A percentile compares a stretch with the other conserved stretches of the same genome.
These are phyloP conservation scores for Russula sp. DNA, from an alignment of 768 basidiomycete genomes.

Conservation along the genomic window DNA sequence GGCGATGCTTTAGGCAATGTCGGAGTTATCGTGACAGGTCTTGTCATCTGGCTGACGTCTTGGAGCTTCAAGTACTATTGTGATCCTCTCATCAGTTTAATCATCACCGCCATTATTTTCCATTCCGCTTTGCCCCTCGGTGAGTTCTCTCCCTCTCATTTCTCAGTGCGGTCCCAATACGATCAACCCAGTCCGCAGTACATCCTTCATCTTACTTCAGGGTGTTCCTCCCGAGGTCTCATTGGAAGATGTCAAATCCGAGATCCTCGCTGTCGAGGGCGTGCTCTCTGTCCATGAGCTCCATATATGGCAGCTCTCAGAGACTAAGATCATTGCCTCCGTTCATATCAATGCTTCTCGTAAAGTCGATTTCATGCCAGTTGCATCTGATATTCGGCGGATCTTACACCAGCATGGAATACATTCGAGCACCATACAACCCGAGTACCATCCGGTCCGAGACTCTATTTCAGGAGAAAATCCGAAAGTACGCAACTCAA, in stretches of 20 bases:
- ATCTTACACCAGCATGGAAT: constrained; percentile 87
- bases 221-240: constrained; percentile 88
- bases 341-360: constrained; percentile 87
- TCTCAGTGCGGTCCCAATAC: constrained; percentile 12
- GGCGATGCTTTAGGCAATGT: constrained; percentile 98
- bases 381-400: constrained; percentile 77
- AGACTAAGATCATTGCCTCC: constrained; percentile 89
- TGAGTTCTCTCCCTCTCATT: constrained; percentile 30
- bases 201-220: constrained; percentile 91
- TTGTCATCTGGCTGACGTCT: constrained; percentile 85
- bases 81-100: constrained; percentile 87
- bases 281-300: constrained; percentile 88
- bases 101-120: constrained; percentile 96
- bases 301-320: constrained; percentile 96
- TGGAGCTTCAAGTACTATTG: constrained; percentile 87
- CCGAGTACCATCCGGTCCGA: constrained; percentile 55
- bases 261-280: constrained; percentile 76
- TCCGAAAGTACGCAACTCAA: constrained; percentile 34
- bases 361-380: constrained; percentile 83
- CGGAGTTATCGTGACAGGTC: constrained; percentile 91
- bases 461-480: constrained; percentile 39
- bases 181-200: constrained; percentile 57
- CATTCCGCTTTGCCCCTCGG: constrained; percentile 89
- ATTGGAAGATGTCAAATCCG: constrained; percentile 77
- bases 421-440: constrained; percentile 92